Percentiles rank a stretch among this genome's conserved stretches.
Conservation (phyloP, 495 filamentous ascomycete species). For the Aspergillus heteromorphus region DNA sequence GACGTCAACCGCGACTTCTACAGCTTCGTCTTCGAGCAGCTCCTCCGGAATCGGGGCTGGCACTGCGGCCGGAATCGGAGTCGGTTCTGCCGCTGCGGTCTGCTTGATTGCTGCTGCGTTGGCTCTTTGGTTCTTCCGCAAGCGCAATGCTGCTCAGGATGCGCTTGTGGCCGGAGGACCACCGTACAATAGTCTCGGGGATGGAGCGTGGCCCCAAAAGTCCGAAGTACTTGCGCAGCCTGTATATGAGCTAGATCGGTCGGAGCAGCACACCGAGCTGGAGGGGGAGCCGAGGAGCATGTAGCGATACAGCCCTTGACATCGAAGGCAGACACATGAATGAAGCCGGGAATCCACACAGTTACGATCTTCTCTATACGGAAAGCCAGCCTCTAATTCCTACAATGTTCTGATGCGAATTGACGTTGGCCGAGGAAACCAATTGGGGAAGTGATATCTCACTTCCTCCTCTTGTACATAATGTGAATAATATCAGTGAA, state of each 20-base stretch:
- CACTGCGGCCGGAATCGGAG: constrained; percentile 5
- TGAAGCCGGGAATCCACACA: too few relatives aligned
- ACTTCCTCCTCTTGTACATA: neutral
- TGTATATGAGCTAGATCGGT: neutral
- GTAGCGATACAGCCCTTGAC: too few relatives aligned
- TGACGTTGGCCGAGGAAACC: too few relatives aligned
- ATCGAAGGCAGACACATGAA: too few relatives aligned
- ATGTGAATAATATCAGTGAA: neutral
- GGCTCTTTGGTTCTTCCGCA: neutral
- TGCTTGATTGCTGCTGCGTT: neutral
- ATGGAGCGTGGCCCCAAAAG: neutral
- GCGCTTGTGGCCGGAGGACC: neutral
- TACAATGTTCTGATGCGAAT: too few relatives aligned
- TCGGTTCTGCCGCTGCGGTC: neutral
- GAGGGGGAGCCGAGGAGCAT: neutral
- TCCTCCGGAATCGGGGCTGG: constrained; percentile 2
- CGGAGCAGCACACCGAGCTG: neutral
- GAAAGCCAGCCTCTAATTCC: too few relatives aligned
- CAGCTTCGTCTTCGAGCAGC: neutral
- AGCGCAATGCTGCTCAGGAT: neutral
- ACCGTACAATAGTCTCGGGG: neutral
- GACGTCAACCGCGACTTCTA: neutral
- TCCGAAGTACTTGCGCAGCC: neutral
- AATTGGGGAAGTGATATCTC: too few relatives aligned
- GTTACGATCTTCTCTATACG: neutral